Conservation (phyloP, 768 basidiomycete genomes). For the Lentinula guzmanii region DNA sequence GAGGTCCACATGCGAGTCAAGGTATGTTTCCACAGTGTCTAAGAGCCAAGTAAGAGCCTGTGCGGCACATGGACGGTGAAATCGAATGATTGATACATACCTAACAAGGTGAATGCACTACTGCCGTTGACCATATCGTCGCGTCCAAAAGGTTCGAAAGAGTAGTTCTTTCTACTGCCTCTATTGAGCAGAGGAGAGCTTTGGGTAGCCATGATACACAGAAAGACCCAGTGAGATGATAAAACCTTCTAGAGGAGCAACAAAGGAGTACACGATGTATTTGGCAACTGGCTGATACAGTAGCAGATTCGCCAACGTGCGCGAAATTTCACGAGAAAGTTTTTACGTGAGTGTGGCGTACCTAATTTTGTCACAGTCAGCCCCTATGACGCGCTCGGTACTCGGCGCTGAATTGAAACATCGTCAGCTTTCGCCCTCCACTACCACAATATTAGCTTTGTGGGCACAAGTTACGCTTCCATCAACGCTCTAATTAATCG, state of each 20-base stretch:
- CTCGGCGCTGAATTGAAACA: background rate
- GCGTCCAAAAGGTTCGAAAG: background rate
- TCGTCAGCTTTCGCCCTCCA: background rate
- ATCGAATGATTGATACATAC: slow-evolving; percentile 27
- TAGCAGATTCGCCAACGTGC: background rate
- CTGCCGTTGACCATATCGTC: background rate
- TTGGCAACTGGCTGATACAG: too few species aligned
- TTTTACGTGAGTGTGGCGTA: background rate
- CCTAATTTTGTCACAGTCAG: background rate
- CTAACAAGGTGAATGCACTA: slow-evolving; percentile 64
- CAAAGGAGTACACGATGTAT: too few species aligned
- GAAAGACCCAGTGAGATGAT: background rate
- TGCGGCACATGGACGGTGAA: slow-evolving; percentile 16
- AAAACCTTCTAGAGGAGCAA: too few species aligned
- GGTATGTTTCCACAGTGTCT: slow-evolving; percentile 95
- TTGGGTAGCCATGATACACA: background rate
- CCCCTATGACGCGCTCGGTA: background rate
- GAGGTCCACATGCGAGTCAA: slow-evolving; percentile 84
- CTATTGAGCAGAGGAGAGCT: background rate
- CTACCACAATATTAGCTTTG: background rate
- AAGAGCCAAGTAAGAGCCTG: background rate
- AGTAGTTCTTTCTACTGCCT: background rate
- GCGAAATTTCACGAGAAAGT: background rate
- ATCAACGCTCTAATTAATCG: too few species aligned
- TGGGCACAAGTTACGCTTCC: too few species aligned